Conservation (phyloP, 1,284 basidiomycete species). For the Ustilago vetiveriae region DNA sequence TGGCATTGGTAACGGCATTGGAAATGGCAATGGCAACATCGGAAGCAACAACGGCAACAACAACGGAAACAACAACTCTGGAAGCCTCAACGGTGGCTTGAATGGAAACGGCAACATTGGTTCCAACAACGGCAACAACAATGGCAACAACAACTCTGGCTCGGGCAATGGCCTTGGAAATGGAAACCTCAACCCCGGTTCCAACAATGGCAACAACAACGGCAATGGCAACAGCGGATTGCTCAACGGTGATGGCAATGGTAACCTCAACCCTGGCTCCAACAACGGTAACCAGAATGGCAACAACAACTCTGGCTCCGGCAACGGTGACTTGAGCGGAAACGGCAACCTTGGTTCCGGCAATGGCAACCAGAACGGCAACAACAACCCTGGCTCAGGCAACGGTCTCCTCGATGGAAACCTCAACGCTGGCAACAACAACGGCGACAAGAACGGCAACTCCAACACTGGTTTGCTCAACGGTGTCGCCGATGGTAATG, state of each 20-base stretch:
- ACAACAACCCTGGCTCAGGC: conserved; percentile 6
- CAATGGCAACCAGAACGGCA: conserved; percentile 27
- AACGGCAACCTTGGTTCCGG: conserved; percentile 12
- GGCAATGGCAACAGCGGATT: conserved; percentile 12
- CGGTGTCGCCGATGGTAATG: conserved; percentile 1
- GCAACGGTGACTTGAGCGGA: neutral
- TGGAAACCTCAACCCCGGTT: conserved; percentile 7
- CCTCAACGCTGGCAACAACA: conserved; percentile 2
- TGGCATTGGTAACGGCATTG: conserved; percentile 1
- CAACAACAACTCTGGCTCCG: neutral
- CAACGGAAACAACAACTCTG: conserved; percentile 8
- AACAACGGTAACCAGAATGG: conserved; percentile 1
- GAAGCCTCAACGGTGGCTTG: conserved; percentile 2
- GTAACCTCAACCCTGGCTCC: neutral
- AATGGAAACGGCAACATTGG: conserved; percentile 9
- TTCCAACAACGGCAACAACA: conserved; percentile 14
- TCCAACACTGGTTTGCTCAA: neutral
- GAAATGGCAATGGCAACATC: conserved; percentile 4
- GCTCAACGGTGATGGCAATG: neutral
- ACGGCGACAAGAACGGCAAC: conserved; percentile 8
- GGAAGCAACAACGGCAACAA: conserved; percentile 11
- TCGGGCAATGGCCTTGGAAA: conserved; percentile 14
- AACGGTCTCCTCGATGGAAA: neutral
- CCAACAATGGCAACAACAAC: conserved; percentile 23
- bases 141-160: conserved; percentile 21